Evolutionary conservation across 176 grass and related monocot genomes (phyloP), one percentile per base, ranked within the genome.

Genomic region (Zea luxurians): DNA sequence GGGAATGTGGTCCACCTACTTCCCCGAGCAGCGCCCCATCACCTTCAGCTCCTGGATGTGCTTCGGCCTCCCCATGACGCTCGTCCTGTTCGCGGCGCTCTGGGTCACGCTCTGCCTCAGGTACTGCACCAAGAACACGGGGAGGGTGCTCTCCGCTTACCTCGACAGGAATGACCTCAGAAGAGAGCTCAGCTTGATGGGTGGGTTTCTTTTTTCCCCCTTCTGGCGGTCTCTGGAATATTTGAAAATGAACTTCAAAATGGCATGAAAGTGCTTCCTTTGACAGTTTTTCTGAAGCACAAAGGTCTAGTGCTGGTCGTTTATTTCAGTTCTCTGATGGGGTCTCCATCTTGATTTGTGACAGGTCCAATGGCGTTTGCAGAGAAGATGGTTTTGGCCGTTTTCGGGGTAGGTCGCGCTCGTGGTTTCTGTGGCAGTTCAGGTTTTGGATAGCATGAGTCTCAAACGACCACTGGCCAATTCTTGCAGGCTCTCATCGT

Each of bases 341-440:
- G 6, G 17, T 74, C 50, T 70, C 6, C 0, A 7, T 80, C 13
- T 42, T 79, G 0, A 45, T 59, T 36, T 41, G 43, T 73, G 73
- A 48, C 85, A 93, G 93, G 91, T 74, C 88, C 93, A 7, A 97
- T 97, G 93, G 93, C 83, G 61, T 97, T 97, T 87, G 93, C 93
- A 75, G 90, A 97, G 83, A 97, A 93, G 90, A 93, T 97, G 90
- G 80, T 97, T 50, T 80, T 97, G 66, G 75, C 84, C 3, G 76
- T 93, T 12, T 97, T 97, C 71, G 88, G 91, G 70, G 93, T 93
- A 86, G 85, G 71, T 69, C 0, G 8, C 34, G 18, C 57, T n/a
- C 68, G 10, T 10, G 42, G 10, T 5, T 46, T 79, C 4, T 27
- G 37, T 45, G 7, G 13, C 15, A 46, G 3, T 71, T 18, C 44